Conservation (phyloP, 1,284 basidiomycete genomes). For the Naganishia sp. region DNA sequence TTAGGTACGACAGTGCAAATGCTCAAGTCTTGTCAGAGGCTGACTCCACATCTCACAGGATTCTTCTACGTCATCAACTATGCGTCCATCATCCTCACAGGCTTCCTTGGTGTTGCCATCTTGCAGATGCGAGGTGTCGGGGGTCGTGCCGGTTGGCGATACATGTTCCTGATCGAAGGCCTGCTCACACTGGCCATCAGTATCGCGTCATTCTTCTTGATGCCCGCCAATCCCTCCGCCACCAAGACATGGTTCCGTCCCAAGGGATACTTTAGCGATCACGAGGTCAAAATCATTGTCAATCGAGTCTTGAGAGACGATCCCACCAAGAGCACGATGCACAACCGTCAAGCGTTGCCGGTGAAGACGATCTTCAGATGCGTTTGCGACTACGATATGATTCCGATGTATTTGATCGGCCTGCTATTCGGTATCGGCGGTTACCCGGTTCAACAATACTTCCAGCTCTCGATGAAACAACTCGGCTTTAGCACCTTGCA, state of each 20-base stretch:
- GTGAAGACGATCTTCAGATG: slow-evolving; percentile 61
- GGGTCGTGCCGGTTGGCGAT: slow-evolving; percentile 58
- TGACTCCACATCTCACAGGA: not conserved
- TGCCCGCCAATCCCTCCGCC: slow-evolving; percentile 69
- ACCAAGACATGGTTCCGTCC: slow-evolving; percentile 67
- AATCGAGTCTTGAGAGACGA: slow-evolving; percentile 41
- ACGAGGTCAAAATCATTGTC: slow-evolving; percentile 56
- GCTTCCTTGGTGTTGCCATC: slow-evolving; percentile 67
- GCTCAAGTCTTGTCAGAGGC: not conserved
- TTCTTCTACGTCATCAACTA: slow-evolving; percentile 25
- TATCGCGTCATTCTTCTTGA: slow-evolving; percentile 65
- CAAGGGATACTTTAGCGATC: slow-evolving; percentile 66
- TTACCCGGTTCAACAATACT: slow-evolving; percentile 60
- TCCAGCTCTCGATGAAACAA: slow-evolving; percentile 64
- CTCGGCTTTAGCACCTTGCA: slow-evolving; percentile 66
- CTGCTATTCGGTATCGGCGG: slow-evolving; percentile 54
- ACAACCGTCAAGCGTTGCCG: slow-evolving; percentile 71
- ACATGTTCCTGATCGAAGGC: slow-evolving; percentile 46
- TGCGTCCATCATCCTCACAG: slow-evolving; percentile 45
- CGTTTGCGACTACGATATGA: slow-evolving; percentile 50
- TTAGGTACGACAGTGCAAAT: slow-evolving; percentile 48
- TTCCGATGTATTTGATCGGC: slow-evolving; percentile 39
- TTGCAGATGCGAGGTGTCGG: slow-evolving; percentile 63
- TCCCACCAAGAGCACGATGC: slow-evolving; percentile 56
- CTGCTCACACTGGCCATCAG: slow-evolving; percentile 56